Base-by-base conservation (phyloP, 768 basidiomycete genomes). In the Serendipita indica region DNA sequence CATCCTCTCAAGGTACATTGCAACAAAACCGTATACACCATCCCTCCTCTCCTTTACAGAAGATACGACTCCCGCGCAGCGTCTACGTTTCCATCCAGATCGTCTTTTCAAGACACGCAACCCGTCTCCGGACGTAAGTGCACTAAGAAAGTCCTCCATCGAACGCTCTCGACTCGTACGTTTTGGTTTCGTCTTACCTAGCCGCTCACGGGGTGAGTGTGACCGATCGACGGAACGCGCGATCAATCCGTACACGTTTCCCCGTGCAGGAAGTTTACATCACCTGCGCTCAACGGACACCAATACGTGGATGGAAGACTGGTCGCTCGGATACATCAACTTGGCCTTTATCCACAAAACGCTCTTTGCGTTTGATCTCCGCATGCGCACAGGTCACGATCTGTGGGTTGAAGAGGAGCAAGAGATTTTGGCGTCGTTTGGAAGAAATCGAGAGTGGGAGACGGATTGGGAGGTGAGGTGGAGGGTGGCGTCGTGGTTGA, bases 271-370 rank as follows among this genome's bases (percentile, higher is more conserved):
- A 16, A 54, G 30, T 32, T n/a, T 54, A 28, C 49, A 27, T 32
- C 22, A 25, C n/a, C 49, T 54, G 7, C 49, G 49, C 3, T 54
- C 16, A n/a, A 16, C 20, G 20, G 30, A 54, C 16, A 22, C 49
- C 20, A 27, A 4, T 10, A 28, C 49, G 49, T 54, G 49, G 22
- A 16, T 30, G 49, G 49, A 54, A 30, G 49, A 54, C 30, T 54
- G 30, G 20, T 10, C 16, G 4, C 49, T 54, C 20, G 49, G 49
- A 10, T 54, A 54, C 30, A 28, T 54, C 10, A 28, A 54, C 49
- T 28, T 54, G 5, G 30, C 20, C 22, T 54, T 54, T 54, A 54
- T 54, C 49, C 49, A 32, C 49, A 54, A 54, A n/a, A 22, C 49
- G 49, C 30, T 54, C 20, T 54, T 5, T n/a, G 20, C 49, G 49